These are phyloP conservation scores for Apocynum venetum DNA, from an alignment of 257 asterid species.

Conservation along the genomic window DNA sequence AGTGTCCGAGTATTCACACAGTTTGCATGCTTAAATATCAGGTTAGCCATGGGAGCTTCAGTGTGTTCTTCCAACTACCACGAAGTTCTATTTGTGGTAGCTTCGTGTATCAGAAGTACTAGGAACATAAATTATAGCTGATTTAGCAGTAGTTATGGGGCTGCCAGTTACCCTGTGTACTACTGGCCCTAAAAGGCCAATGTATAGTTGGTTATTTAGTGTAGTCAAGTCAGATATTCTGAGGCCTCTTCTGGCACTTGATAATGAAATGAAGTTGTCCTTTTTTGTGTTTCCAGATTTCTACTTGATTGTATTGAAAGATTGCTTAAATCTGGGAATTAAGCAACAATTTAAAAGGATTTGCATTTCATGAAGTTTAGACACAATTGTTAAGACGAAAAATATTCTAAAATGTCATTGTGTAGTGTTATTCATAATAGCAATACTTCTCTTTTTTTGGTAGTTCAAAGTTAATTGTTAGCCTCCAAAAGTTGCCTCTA, in stretches of 20 bases:
- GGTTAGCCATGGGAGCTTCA: conserved; percentile 23
- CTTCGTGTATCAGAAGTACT: not conserved
- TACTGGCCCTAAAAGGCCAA: not conserved
- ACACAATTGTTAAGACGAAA: too few species aligned
- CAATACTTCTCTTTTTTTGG: too few species aligned
- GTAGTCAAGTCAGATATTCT: not conserved
- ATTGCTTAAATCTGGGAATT: not conserved
- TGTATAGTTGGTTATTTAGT: not conserved
- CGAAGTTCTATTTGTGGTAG: not conserved
- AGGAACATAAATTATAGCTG: not conserved
- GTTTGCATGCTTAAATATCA: conserved; percentile 15
- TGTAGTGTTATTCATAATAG: too few species aligned
- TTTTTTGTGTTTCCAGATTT: not conserved
- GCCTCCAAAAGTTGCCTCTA: too few species aligned
- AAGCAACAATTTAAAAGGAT: not conserved
- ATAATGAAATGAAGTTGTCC: not conserved
- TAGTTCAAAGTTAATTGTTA: too few species aligned
- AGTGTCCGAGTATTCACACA: conserved; percentile 4
- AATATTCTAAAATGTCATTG: too few species aligned
- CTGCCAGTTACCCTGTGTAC: not conserved
- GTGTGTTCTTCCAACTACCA: not conserved
- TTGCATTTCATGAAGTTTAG: too few species aligned
- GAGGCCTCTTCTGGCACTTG: not conserved
- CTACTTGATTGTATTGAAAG: not conserved
- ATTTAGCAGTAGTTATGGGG: not conserved